Base-by-base conservation (phyloP, 2,329 filamentous ascomycete species). In the Sclerotinia nivalis region DNA sequence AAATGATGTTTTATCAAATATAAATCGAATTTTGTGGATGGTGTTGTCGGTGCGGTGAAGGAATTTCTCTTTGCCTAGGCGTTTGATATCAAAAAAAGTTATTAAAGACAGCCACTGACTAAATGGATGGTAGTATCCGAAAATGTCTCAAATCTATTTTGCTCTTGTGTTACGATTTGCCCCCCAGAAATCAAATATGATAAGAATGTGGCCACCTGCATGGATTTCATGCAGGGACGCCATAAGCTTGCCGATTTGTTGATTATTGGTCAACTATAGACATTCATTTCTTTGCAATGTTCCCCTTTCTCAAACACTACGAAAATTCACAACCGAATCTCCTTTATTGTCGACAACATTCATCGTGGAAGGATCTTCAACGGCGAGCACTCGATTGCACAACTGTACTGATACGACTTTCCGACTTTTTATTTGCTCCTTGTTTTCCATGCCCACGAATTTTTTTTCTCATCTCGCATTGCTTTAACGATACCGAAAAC, bases 81-180 rank as follows among this genome's bases (percentile, higher is more conserved):
- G 60, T 64, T 64, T 25, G 45, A 50, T 64, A 52, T 64, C 47
- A 64, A 40, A 52, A 50, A 50, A 64, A 34, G 49, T 31, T 55
- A 43, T 69, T 4, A 62, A 64, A 64, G 58, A 64, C 49, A 62
- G 66, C 66, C 66, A 69, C 66, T 69, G 49, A 69, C 58, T 64
- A 54, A 4, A 45, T 69, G 66, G 47, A 31, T 64, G 18, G 31
- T 68, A 62, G 47, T 12, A 55, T 50, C 66, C 66, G 66, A 69
- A 55, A 64, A 64, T 64, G 47, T 64, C 49, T 64, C 56, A 64
- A 61, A 47, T 45, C 22, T 47, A 10, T 55, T 34, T 34, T n/a
- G 45, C 28, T 54, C 49, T 34, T 8, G 34, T 28, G 49, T 64
- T 50, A 9, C 22, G 12, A 64, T 64, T 64, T 50, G 31, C 22